phyloP scores from a whole-genome alignment of 2,329 filamentous ascomycete genomes.

The Didymella pomorum region DNA sequence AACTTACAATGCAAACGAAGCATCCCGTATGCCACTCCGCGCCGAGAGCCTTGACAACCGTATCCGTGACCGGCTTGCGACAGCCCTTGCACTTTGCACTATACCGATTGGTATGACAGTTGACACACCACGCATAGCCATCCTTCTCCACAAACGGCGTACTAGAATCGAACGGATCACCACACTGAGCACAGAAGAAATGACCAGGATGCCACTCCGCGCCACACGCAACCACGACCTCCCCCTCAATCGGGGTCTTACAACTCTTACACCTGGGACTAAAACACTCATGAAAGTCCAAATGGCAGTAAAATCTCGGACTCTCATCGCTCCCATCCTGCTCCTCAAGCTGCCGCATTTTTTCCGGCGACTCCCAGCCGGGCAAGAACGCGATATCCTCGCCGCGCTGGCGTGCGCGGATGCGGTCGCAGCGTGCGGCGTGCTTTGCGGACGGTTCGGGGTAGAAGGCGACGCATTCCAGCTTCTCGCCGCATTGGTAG shows the following conservation, averaged over 20 bases:
- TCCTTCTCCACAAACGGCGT: slow-evolving; percentile 96
- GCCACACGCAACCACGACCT: slow-evolving; percentile 91
- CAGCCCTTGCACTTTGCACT: slow-evolving; percentile 90
- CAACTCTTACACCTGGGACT: slow-evolving; percentile 94
- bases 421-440: slow-evolving; percentile 75
- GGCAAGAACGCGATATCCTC: slow-evolving; percentile 57
- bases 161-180: slow-evolving; percentile 72
- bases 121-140: slow-evolving; percentile 95
- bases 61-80: slow-evolving; percentile 82
- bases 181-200: slow-evolving; percentile 99
- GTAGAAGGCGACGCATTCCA: slow-evolving; percentile 96
- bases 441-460: slow-evolving; percentile 82
- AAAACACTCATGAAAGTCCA: slow-evolving; percentile 98
- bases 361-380: slow-evolving; percentile 62
- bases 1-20: slow-evolving; percentile 75
- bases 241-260: slow-evolving; percentile 93
- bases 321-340: slow-evolving; percentile 69
- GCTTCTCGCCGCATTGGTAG: slow-evolving; percentile 82
- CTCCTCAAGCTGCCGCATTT: slow-evolving; percentile 63
- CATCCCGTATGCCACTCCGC: slow-evolving; percentile 94
- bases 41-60: slow-evolving; percentile 88
- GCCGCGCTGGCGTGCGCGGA: slow-evolving; percentile 66
- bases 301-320: slow-evolving; percentile 91
- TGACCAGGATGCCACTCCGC: slow-evolving; percentile 97
- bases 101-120: slow-evolving; percentile 90